Base-by-base conservation (phyloP, 352 stramenopile genomes). In the Phytophthora hybrid region DNA sequence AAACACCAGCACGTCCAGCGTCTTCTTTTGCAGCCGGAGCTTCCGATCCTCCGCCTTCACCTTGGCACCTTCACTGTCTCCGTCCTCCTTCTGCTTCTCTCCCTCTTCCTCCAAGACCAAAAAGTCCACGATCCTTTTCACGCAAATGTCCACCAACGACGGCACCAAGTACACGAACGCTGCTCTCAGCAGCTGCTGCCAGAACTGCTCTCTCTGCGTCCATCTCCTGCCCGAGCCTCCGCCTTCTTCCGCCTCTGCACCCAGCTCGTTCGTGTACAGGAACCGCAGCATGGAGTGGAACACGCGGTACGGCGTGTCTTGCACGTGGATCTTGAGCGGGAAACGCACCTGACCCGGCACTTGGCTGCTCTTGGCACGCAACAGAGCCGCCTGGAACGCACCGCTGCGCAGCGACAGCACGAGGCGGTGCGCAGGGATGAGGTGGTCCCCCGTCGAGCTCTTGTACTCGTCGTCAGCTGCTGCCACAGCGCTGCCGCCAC, bases 261-360 rank as follows among this genome's bases (percentile, higher is more conserved):
- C 56, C 34, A 92, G 69, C 37, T 95, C 80, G 53, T 91, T 91
- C n/a, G 85, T 93, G 75, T 96, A 96, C 29, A 96, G 62, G 57
- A 88, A 96, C 26, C 80, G 69, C 46, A 96, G 66, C 56, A 96
- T 59, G 46, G 82, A 79, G 21, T 86, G 83, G 73, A 96, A 95
- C 5, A 93, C 83, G 11, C 64, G 74, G 49, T 90, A 93, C 13
- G 89, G 67, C n/a, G 89, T 96, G 71, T 96, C 88, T 58, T 94
- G 82, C 18, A 96, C 78, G 73, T 93, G 66, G 53, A 96, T 93
- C 65, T 93, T 93, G 32, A 96, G 76, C 13, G 88, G 89, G 34
- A 96, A 94, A 7, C 87, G 84, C 51, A 95, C 80, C 65, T 93
- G 83, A 11, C 80, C 80, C 6, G 84, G 77, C 44, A 92, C 71